Evolutionary conservation across 495 filamentous ascomycete species (phyloP).

Genomic region (Talaromyces stipitatus): DNA sequence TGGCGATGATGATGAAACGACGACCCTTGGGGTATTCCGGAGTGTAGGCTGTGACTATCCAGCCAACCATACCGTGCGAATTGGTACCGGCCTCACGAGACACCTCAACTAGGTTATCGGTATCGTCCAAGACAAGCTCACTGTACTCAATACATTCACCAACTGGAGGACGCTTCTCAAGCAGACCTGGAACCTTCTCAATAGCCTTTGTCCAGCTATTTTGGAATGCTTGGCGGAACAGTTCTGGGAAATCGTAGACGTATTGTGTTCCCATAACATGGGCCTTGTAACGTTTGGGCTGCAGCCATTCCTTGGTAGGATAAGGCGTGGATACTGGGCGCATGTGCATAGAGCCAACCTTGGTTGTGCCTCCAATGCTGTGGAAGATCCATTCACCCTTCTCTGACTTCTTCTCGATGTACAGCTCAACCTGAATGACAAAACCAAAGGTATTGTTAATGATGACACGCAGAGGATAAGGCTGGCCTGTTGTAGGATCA

Average conservation of each 20-base stretch:
- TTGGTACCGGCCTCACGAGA: slow-evolving; percentile 91
- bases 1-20: slow-evolving; percentile 92
- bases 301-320: slow-evolving; percentile 95
- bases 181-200: slow-evolving; percentile 60
- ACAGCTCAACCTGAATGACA: slow-evolving; percentile 95
- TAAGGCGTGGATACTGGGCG: slow-evolving; percentile 86
- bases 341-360: slow-evolving; percentile 93
- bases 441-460: slow-evolving; percentile 99
- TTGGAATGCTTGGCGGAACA: slow-evolving; percentile 96
- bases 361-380: slow-evolving; percentile 88
- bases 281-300: slow-evolving; percentile 98
- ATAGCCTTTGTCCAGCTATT: slow-evolving; percentile 81
- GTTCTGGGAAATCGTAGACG: slow-evolving; percentile 98
- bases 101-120: slow-evolving; percentile 86
- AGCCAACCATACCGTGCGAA: slow-evolving; percentile 95
- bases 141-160: slow-evolving; percentile 94
- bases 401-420: slow-evolving; percentile 95
- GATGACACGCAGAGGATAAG: slow-evolving; percentile 90
- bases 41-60: slow-evolving; percentile 92
- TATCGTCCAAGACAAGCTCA: slow-evolving; percentile 89
- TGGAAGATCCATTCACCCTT: slow-evolving; percentile 97
- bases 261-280: slow-evolving; percentile 99
- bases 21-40: slow-evolving; percentile 94
- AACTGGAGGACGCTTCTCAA: slow-evolving; percentile 71
- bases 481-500: slow-evolving; percentile 71